Conservation (phyloP, 2,329 filamentous ascomycete species). For the Aureobasidium leucospermi region DNA sequence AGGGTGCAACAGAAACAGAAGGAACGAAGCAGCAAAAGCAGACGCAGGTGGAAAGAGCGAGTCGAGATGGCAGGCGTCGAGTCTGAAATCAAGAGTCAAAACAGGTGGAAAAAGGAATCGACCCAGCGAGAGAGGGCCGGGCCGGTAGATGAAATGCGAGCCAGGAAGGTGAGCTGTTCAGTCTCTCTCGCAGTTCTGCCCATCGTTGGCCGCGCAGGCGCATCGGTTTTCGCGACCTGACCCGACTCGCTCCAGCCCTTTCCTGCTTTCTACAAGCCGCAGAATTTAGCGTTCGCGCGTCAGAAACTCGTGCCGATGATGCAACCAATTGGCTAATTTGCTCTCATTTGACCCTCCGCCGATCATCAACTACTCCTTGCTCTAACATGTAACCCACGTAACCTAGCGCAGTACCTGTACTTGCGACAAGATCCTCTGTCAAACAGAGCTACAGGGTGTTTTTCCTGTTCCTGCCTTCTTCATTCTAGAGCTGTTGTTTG, state of each 20-base stretch:
- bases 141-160: constrained; percentile 3
- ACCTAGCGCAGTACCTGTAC: neutral
- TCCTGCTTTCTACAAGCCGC: neutral
- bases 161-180: neutral
- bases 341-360: neutral
- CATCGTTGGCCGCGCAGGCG: neutral
- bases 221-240: constrained; percentile 2
- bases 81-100: neutral
- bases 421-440: neutral
- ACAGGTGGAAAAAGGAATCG: neutral
- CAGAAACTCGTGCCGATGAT: constrained; percentile 7
- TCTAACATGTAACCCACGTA: neutral
- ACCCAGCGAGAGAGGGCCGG: neutral
- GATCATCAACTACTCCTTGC: constrained; percentile 5
- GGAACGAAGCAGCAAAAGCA: neutral
- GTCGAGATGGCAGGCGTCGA: neutral
- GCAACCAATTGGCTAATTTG: constrained; percentile 7
- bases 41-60: neutral
- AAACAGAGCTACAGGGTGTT: neutral
- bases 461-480: constrained; percentile 5
- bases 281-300: neutral
- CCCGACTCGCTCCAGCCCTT: neutral
- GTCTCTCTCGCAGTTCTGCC: neutral
- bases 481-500: neutral
- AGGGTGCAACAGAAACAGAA: constrained; percentile 1